Percentiles rank a stretch among this genome's conserved stretches.
These are phyloP conservation scores for Penicillium glabrum DNA, from an alignment of 2,329 filamentous ascomycete species.

Conservation along the genomic window DNA sequence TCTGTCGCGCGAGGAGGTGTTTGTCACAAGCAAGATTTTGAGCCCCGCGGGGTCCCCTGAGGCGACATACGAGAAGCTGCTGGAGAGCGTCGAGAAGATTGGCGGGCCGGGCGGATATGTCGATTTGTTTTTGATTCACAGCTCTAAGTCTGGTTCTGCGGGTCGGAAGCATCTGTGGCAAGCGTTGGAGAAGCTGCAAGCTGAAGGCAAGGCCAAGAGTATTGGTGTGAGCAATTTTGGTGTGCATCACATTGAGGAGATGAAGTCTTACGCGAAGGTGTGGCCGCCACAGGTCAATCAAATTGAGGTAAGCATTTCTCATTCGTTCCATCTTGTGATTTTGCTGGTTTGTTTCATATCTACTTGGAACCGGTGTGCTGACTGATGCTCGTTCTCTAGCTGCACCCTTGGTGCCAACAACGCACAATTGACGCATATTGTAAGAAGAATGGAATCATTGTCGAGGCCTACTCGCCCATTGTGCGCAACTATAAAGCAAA, in stretches of 20 bases:
- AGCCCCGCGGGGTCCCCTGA: conserved; percentile 55
- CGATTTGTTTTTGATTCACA: conserved; percentile 71
- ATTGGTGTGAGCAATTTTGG: conserved; percentile 76
- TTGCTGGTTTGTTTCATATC: background rate
- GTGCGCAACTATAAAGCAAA: conserved; percentile 70
- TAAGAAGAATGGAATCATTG: conserved; percentile 50
- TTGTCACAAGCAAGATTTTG: conserved; percentile 70
- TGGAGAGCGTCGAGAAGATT: conserved; percentile 65
- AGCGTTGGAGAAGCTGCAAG: conserved; percentile 62
- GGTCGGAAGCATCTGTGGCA: conserved; percentile 64
- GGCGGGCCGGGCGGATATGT: conserved; percentile 62
- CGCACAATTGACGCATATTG: conserved; percentile 59
- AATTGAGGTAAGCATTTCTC: conserved; percentile 58
- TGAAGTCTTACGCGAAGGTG: conserved; percentile 63
- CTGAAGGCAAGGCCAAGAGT: conserved; percentile 60
- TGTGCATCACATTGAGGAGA: conserved; percentile 65
- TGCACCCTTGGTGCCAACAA: conserved; percentile 73
- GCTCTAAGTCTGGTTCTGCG: conserved; percentile 55
- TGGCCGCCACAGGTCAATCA: conserved; percentile 75
- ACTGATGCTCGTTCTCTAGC: conserved; percentile 41
- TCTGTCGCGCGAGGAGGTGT: conserved; percentile 57
- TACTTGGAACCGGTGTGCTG: background rate
- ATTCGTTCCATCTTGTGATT: background rate
- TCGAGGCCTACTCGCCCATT: conserved; percentile 56
- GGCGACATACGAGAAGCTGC: conserved; percentile 58